Base-by-base conservation (phyloP, 1,139 yeast genomes). In the Debaryomycetaceae sp. region DNA sequence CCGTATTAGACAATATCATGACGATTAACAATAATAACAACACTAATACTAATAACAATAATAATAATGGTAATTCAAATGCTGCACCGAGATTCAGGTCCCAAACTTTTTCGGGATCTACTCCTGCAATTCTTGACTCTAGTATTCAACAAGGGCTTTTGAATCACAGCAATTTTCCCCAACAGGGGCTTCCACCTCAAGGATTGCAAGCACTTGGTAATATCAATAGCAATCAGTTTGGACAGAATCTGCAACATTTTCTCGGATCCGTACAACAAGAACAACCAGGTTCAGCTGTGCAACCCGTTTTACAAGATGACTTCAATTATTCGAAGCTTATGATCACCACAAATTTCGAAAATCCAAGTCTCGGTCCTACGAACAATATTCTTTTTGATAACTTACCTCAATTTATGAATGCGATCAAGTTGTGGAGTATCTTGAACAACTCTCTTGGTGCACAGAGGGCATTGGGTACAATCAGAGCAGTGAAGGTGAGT, bases 311-410 rank as follows among this genome's bases (percentile, higher is more conserved):
- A 40, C 63, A 63, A 50, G 89, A 84, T 54, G 81, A 81, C 44
- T 65, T 76, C 39, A 83, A 82, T 48, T 78, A 70, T 38, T 53
- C 63, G 3, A 61, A 58, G 39, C 49, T 66, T 39, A 48, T 60
- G 15, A 55, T 69, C 33, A 81, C 84, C 7, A 79, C 88, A 5
- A 78, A 83, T 38, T 79, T 80, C 53, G 84, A 81, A 42, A 86
- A 82, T 53, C 75, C 86, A 2, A 71, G 78, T 19, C 66, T 85
- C 44, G 88, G 87, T 2, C 91, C 95, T 6, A 84, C 97, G 0
- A 78, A 83, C 47, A 81, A 83, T 13, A 69, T 91, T 36, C 74
- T 91, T 55, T 71, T 91, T 41, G 87, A 89, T 39, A 87, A 89
- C 57, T 67, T 91, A 50, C 91, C 96, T 17, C 65, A 58, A 31